Evolutionary conservation across 805 yeast genomes (phyloP).

Genomic region (Sugiyamaella valdiviana): DNA sequence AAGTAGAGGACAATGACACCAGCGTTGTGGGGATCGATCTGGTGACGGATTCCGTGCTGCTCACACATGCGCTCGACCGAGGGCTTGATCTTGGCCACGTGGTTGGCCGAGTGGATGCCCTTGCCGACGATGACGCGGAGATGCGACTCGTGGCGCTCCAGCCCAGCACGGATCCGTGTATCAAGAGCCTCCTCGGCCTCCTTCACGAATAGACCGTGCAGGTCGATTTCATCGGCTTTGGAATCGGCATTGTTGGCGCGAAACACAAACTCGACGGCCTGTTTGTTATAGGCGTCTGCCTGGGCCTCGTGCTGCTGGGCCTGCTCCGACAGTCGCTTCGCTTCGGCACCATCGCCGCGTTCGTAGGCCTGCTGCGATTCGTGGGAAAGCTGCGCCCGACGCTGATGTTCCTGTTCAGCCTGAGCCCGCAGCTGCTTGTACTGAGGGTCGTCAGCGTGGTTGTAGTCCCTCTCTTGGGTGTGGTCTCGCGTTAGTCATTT

Average conservation of each 20-base stretch:
- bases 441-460: constrained; percentile 36
- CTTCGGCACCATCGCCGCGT: constrained; percentile 64
- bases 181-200: constrained; percentile 80
- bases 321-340: constrained; percentile 64
- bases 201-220: constrained; percentile 84
- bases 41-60: constrained; percentile 54
- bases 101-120: constrained; percentile 76
- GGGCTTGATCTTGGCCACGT: constrained; percentile 83
- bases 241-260: constrained; percentile 83
- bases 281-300: constrained; percentile 64
- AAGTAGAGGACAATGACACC: constrained; percentile 59
- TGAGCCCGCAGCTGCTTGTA: constrained; percentile 57
- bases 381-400: constrained; percentile 48
- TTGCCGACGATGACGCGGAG: constrained; percentile 88
- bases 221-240: constrained; percentile 78
- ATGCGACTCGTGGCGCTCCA: constrained; percentile 49
- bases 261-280: constrained; percentile 83
- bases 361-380: constrained; percentile 75
- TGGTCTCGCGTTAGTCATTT: background rate
- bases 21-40: constrained; percentile 62
- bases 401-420: constrained; percentile 63
- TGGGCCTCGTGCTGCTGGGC: constrained; percentile 53
- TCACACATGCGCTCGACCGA: constrained; percentile 75
- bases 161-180: constrained; percentile 62
- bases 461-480: constrained; percentile 25